phyloP scores from a whole-genome alignment of 495 filamentous ascomycete species.

The Chaetomium fimeti region DNA sequence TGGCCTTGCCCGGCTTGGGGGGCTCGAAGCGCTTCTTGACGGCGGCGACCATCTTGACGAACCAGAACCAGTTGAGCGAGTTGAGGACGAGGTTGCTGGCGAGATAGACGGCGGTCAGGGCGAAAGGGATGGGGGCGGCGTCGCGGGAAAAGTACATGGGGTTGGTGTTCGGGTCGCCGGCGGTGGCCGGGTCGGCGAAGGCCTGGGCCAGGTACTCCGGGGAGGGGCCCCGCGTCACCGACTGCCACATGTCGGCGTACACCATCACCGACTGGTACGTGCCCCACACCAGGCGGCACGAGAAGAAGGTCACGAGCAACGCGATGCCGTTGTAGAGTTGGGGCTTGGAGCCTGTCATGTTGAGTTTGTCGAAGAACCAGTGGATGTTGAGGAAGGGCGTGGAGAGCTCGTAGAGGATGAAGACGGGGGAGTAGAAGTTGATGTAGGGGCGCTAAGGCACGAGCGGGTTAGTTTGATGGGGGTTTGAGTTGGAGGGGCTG shows the following conservation, averaged over 20 bases:
- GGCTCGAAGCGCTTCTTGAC: constrained; percentile 85
- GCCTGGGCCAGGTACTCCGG: constrained; percentile 34
- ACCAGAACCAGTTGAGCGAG: constrained; percentile 92
- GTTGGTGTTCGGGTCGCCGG: constrained; percentile 39
- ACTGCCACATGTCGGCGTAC: constrained; percentile 75
- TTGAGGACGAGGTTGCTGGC: constrained; percentile 77
- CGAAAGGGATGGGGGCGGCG: constrained; percentile 63
- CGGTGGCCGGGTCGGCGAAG: constrained; percentile 30
- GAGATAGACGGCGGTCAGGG: constrained; percentile 77
- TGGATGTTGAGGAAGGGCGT: constrained; percentile 93
- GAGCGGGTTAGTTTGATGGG: neutral
- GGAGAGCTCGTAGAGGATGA: constrained; percentile 98
- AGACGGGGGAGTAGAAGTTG: constrained; percentile 86
- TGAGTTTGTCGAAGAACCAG: constrained; percentile 98
- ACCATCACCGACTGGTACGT: constrained; percentile 75
- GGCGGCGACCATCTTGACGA: constrained; percentile 92
- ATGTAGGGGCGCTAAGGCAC: constrained; percentile 76
- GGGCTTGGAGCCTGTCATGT: constrained; percentile 75
- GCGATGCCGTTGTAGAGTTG: constrained; percentile 87
- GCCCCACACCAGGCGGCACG: constrained; percentile 87
- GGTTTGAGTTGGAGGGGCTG: no score
- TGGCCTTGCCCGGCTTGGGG: constrained; percentile 39
- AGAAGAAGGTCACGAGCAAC: constrained; percentile 74
- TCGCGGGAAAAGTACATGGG: constrained; percentile 48
- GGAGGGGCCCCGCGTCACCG: constrained; percentile 47